Evolutionary conservation across 2,329 filamentous ascomycete species (phyloP).

Genomic region (Ploettnerulaceae sp.): DNA sequence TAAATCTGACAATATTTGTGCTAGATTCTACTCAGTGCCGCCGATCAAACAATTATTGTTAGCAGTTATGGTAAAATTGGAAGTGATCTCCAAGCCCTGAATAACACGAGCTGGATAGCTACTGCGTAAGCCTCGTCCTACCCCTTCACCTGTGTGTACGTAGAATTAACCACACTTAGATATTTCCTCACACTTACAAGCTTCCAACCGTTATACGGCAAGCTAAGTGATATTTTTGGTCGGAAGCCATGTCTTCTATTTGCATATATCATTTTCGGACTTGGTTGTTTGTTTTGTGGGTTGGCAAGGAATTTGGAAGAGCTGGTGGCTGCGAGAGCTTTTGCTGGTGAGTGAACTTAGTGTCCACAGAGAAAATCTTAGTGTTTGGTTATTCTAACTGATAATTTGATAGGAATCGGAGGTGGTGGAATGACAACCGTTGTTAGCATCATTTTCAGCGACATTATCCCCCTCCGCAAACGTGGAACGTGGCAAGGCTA

Average conservation of each 20-base stretch:
- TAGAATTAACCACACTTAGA: slow-evolving; percentile 30
- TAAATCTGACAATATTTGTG: background rate
- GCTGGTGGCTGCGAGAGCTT: slow-evolving; percentile 56
- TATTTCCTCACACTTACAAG: slow-evolving; percentile 72
- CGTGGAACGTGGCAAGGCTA: slow-evolving; percentile 69
- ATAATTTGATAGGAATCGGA: slow-evolving; percentile 48
- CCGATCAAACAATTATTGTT: slow-evolving; percentile 73
- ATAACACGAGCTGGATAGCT: slow-evolving; percentile 72
- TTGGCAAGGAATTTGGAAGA: slow-evolving; percentile 59
- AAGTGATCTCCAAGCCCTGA: slow-evolving; percentile 68
- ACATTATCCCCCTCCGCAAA: slow-evolving; percentile 64
- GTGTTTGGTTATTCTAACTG: slow-evolving; percentile 1
- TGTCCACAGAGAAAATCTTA: too few species aligned
- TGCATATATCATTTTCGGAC: slow-evolving; percentile 58
- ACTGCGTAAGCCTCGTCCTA: slow-evolving; percentile 38
- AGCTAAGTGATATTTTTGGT: slow-evolving; percentile 66
- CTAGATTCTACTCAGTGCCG: slow-evolving; percentile 66
- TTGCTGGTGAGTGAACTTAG: slow-evolving; percentile 34
- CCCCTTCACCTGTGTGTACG: background rate
- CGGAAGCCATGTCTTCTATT: slow-evolving; percentile 62
- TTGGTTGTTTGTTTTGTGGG: slow-evolving; percentile 60
- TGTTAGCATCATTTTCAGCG: slow-evolving; percentile 63
- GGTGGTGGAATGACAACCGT: slow-evolving; percentile 69
- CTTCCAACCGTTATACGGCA: slow-evolving; percentile 71
- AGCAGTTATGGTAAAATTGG: slow-evolving; percentile 76